Evolutionary conservation across 164 flowering plant species (phyloP), one percentile per base, ranked within the genome.

Genomic region (Buxus sempervirens): DNA sequence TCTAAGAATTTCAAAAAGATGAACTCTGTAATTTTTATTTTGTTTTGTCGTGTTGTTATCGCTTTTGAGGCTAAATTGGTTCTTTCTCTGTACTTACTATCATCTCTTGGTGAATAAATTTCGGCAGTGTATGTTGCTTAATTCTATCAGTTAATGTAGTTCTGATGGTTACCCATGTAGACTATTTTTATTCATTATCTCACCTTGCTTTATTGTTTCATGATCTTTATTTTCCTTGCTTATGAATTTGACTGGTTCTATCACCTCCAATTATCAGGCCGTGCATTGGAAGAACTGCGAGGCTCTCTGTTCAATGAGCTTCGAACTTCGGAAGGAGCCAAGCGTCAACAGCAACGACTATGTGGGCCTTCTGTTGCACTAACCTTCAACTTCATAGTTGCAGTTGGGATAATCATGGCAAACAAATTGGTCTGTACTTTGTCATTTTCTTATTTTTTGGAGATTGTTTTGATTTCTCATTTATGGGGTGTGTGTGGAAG

Each of bases 281-380:
- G 86, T 61, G 86, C 94, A 41, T 62, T 92, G 71, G 96, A 92
- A 66, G 94, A 92, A 59, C 76, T 92, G 63, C 82, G 96, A 75
- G 72, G 86, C 23, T 73, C 90, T 56, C 75, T 92, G 21, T 85
- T 82, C 70, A 90, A 87, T 76, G 96, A 92, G 24, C 73, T 90
- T 18, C 81, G 92, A 62, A 86, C 93, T 27, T 83, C 93, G 10
- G 94, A 91, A 71, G 93, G 91, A 21, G 96, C 97, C 20, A 91
- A 85, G 78, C 87, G 92, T 12, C 90, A 87, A 67, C 97, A 91
- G 62, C 92, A 87, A 62, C 72, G 90, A 38, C 66, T 78, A 20
- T 90, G 96, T 60, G 96, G 97, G 13, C 97, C 96, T 0, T 49
- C 73, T 38, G 86, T 85, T 38, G 94, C 97, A 21, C 68, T 91